These are phyloP conservation scores for Fraxinus sp. DNA, from an alignment of 305 asterid species.

Conservation along the genomic window DNA sequence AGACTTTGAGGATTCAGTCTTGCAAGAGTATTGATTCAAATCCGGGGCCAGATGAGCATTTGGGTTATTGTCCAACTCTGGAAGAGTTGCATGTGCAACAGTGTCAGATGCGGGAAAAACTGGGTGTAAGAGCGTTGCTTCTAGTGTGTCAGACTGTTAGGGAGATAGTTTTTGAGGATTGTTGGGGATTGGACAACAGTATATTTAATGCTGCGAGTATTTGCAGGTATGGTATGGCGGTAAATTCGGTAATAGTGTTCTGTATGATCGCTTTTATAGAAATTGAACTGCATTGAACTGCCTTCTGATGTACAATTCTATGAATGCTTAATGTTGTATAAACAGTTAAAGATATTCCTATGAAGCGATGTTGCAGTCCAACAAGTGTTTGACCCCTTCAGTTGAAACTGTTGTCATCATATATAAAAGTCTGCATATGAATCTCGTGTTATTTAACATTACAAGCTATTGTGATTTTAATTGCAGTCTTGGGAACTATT, in stretches of 20 bases:
- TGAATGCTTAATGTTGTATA: not conserved
- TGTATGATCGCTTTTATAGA: conserved; percentile 5
- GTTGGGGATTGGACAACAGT: conserved; percentile 81
- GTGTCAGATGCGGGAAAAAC: conserved; percentile 60
- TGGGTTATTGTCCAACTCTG: conserved; percentile 67
- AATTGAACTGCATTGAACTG: conserved; percentile 10
- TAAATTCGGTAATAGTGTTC: not conserved
- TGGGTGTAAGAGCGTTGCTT: conserved; percentile 59
- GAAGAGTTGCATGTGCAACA: conserved; percentile 70
- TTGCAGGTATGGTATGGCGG: conserved; percentile 49
- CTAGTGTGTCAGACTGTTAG: conserved; percentile 51
- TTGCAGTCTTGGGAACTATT: not conserved
- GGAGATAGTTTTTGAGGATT: conserved; percentile 58
- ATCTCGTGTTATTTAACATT: not conserved
- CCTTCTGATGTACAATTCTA: not conserved
- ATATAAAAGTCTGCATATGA: not conserved
- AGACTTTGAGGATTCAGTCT: conserved; percentile 64
- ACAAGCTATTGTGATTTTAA: not conserved
- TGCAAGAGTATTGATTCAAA: conserved; percentile 54
- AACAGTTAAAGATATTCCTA: not conserved
- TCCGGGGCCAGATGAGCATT: conserved; percentile 74
- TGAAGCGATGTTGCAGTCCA: not conserved
- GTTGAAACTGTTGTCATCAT: not conserved
- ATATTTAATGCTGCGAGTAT: conserved; percentile 50
- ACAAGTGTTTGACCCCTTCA: not conserved